Conservation (phyloP, 164 flowering plant genomes). For the Dillenia suffruticosa region DNA sequence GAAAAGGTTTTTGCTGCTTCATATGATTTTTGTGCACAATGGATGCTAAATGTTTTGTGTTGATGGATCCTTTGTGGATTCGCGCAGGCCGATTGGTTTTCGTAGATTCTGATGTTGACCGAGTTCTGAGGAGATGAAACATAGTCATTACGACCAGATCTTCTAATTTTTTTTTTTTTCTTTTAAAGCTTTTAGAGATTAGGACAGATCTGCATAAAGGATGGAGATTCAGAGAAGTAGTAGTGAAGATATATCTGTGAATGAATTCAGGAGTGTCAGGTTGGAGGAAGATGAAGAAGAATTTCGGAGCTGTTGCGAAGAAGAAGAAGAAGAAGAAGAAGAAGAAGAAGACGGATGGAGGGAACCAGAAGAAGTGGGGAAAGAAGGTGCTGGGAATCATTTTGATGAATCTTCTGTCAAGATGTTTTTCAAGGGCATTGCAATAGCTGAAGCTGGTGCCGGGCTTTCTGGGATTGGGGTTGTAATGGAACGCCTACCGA, state of each 20-base stretch:
- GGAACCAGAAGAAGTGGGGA: conserved; percentile 39
- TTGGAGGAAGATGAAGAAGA: conserved; percentile 76
- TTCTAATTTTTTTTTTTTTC: neutral
- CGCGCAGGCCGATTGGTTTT: neutral
- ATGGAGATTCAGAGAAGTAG: conserved; percentile 29
- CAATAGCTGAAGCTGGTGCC: conserved; percentile 39
- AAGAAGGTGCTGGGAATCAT: conserved; percentile 26
- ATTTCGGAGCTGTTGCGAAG: conserved; percentile 78
- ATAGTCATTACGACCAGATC: too few relatives aligned
- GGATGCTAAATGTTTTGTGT: too few relatives aligned
- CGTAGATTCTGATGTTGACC: conserved; percentile 1
- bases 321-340: conserved; percentile 52
- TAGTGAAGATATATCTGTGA: conserved; percentile 5
- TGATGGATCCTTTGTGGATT: too few relatives aligned
- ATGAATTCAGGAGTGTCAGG: conserved; percentile 17
- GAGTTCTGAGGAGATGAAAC: neutral
- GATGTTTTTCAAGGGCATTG: conserved; percentile 79
- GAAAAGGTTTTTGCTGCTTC: too few relatives aligned
- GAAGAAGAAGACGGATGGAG: conserved; percentile 35
- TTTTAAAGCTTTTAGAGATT: neutral
- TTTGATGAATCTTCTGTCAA: conserved; percentile 49
- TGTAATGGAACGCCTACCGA: conserved; percentile 45
- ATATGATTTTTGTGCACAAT: too few relatives aligned
- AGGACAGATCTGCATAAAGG: conserved; percentile 3
- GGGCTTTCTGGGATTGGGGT: conserved; percentile 85